phyloP scores from a whole-genome alignment of 768 basidiomycete genomes.

The Rhizopogon sp. region DNA sequence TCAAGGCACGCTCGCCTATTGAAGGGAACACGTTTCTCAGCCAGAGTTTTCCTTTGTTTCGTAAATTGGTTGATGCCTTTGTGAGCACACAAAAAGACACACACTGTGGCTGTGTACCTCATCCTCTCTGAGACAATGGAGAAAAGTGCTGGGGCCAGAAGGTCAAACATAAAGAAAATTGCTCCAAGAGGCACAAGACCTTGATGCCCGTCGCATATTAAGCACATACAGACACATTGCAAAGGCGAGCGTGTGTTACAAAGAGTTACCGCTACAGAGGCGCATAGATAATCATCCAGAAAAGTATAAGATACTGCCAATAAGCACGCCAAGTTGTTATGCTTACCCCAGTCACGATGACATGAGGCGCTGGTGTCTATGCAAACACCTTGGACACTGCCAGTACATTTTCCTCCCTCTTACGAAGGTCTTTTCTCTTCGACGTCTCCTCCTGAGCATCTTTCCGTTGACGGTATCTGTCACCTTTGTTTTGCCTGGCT shows the following conservation, averaged over 20 bases:
- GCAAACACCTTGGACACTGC: constrained; percentile 89
- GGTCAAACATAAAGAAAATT: background rate
- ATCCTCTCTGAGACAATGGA: constrained; percentile 24
- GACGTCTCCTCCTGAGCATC: constrained; percentile 65
- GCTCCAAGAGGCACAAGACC: background rate
- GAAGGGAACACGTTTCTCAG: background rate
- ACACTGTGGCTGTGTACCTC: constrained; percentile 7
- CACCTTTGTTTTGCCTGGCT: constrained; percentile 65
- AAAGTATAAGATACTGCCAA: background rate
- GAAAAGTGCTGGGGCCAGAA: background rate
- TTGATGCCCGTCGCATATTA: background rate
- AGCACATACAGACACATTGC: background rate
- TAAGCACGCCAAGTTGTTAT: background rate
- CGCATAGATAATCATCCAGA: constrained; percentile 1
- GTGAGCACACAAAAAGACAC: constrained; percentile 19
- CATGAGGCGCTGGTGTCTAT: constrained; percentile 27
- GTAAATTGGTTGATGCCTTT: constrained; percentile 20
- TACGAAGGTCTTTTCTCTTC: constrained; percentile 58
- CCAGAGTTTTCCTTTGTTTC: constrained; percentile 19
- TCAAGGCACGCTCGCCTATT: background rate
- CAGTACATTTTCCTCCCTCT: constrained; percentile 69
- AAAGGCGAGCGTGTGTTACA: background rate
- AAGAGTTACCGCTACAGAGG: background rate
- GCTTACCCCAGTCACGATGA: background rate
- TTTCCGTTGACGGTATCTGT: constrained; percentile 80